Base-by-base conservation (phyloP, 2,329 filamentous ascomycete species). In the Sphaerostilbella broomeana region DNA sequence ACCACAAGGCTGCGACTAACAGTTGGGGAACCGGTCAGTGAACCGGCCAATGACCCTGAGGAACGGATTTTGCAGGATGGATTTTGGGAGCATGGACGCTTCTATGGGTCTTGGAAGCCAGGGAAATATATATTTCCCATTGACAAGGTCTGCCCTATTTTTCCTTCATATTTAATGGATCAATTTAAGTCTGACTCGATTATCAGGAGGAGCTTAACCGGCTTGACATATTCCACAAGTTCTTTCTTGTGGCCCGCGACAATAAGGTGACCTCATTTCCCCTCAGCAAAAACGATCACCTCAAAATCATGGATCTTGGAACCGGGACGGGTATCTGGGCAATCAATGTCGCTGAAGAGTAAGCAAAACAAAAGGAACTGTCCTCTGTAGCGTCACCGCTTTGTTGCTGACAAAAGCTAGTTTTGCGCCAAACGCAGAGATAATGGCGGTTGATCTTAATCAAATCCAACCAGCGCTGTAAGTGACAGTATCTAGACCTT, bases 291-390 rank as follows among this genome's bases (percentile, higher is more conserved):
- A 43, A 44, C 15, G 44, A 38, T 32, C 38, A 30, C 4, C 56
- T 54, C 20, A 62, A 65, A 35, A 69, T 83, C 33, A 56, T 84
- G 28, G 79, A 84, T 53, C 57, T 95, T 38, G 90, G 88, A 28
- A 89, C 84, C 47, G 90, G 89, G 15, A 94, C 87, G 1, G 88
- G 87, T 26, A 90, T 94, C 45, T 97, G 90, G 90, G 78, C 84
- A 27, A 85, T 94, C 51, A 84, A 90, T 50, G 83, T 95, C 64
- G 84, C 84, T 47, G 80, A 63, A 47, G 47, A 84, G 75, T 86
- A 68, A 65, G 77, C 59, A 13, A 18, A 6, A 17, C n/a, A 24
- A 40, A 15, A 10, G 15, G 13, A 13, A 6, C 18, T 25, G 1
- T 38, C 3, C 11, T 1, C 5, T 15, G 12, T 9, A 9, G 4